phyloP scores from a whole-genome alignment of 2,329 filamentous ascomycete species.

The Emericellopsis atlantica region DNA sequence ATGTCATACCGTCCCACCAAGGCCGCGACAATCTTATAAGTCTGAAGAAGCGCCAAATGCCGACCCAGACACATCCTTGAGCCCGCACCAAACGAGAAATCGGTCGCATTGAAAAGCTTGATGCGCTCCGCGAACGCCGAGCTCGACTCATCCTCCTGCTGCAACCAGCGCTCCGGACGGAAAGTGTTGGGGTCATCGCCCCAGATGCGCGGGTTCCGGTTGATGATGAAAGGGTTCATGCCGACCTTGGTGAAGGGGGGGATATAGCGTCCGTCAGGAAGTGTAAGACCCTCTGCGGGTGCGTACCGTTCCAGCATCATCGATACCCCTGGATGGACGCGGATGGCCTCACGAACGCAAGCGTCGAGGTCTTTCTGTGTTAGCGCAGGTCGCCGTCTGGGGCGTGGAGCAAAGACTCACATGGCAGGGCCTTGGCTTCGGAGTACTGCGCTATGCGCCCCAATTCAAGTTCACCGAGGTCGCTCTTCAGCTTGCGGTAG shows the following conservation, averaged over 20 bases:
- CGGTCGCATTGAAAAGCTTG: conserved; percentile 18
- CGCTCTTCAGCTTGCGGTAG: conserved; percentile 8
- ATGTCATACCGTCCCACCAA: conserved; percentile 29
- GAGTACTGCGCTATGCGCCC: conserved; percentile 8
- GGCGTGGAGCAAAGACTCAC: not conserved
- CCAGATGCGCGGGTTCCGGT: conserved; percentile 22
- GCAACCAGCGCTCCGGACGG: conserved; percentile 32
- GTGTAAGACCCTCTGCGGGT: conserved; percentile 20
- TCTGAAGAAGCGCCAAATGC: conserved; percentile 17
- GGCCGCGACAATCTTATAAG: conserved; percentile 26
- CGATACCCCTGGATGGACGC: conserved; percentile 30
- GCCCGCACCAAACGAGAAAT: conserved; percentile 19
- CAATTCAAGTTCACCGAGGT: conserved; percentile 11
- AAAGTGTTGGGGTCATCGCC: conserved; percentile 29
- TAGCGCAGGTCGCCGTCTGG: too few relatives aligned
- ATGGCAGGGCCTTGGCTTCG: conserved; percentile 5
- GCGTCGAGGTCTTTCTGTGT: conserved; percentile 21
- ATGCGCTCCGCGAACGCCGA: conserved; percentile 18
- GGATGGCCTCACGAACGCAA: conserved; percentile 32
- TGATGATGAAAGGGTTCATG: conserved; percentile 21
- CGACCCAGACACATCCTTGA: conserved; percentile 19
- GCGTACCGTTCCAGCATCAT: conserved; percentile 32
- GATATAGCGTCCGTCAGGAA: conserved; percentile 16
- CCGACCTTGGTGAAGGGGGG: conserved; percentile 16
- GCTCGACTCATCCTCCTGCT: conserved; percentile 13